phyloP scores from a whole-genome alignment of 768 basidiomycete genomes.

The Suillus alpinus region DNA sequence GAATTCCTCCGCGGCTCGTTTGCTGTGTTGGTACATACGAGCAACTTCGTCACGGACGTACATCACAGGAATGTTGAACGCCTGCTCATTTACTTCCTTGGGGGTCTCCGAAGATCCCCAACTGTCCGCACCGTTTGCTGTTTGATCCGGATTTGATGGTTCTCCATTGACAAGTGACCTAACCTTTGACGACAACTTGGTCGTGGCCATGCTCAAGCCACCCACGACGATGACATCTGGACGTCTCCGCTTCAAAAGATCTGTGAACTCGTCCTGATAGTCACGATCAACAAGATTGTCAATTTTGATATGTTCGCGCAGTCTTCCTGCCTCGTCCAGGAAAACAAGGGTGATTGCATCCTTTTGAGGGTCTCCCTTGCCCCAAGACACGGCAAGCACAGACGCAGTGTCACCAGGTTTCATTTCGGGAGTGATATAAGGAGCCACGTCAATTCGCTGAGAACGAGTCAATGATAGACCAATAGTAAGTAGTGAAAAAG shows the following conservation, averaged over 20 bases:
- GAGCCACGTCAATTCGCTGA: slow-evolving; percentile 82
- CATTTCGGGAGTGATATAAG: slow-evolving; percentile 61
- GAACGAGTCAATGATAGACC: slow-evolving; percentile 13
- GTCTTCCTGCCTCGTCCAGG: slow-evolving; percentile 83
- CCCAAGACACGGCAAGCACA: slow-evolving; percentile 91
- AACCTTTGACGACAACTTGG: slow-evolving; percentile 62
- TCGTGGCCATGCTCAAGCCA: slow-evolving; percentile 81
- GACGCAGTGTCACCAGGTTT: slow-evolving; percentile 69
- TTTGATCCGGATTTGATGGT: slow-evolving; percentile 10
- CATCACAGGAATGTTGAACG: slow-evolving; percentile 66
- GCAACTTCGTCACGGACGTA: slow-evolving; percentile 92
- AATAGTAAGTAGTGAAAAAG: background rate
- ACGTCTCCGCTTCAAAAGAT: slow-evolving; percentile 76
- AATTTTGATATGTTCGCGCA: slow-evolving; percentile 86
- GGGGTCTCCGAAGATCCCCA: slow-evolving; percentile 25
- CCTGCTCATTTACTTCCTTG: slow-evolving; percentile 37
- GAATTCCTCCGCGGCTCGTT: slow-evolving; percentile 82
- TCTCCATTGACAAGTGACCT: slow-evolving; percentile 50
- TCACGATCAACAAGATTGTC: slow-evolving; percentile 81
- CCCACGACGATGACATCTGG: slow-evolving; percentile 90
- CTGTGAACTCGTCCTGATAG: slow-evolving; percentile 69
- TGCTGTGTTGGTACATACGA: slow-evolving; percentile 88
- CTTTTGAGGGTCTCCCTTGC: slow-evolving; percentile 89
- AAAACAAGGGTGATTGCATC: slow-evolving; percentile 85
- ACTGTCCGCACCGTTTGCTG: slow-evolving; percentile 23